A percentile compares a stretch with the other conserved stretches of the same genome.
phyloP scores from a whole-genome alignment of 441 rosid species.

The Kokia cookei region DNA sequence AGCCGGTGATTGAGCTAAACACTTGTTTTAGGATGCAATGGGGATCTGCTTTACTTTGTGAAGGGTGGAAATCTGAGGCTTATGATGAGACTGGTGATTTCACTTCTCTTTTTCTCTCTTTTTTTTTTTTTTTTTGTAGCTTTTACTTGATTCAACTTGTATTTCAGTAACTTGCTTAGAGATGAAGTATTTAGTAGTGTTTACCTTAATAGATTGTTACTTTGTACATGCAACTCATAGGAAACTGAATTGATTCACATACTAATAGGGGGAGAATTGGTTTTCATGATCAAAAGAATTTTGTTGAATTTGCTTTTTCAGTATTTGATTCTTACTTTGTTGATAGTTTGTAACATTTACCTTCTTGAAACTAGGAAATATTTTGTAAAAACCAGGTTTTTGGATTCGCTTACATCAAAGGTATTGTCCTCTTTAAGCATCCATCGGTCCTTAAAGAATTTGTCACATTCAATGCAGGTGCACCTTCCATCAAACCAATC shows the following conservation, averaged over 20 bases:
- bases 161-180: background rate
- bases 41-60: conserved; percentile 62
- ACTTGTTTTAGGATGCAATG: conserved; percentile 85
- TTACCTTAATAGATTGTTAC: background rate
- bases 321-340: background rate
- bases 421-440: too few relatives aligned
- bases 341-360: background rate
- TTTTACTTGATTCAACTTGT: background rate
- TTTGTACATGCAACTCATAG: background rate
- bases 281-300: too few relatives aligned
- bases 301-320: background rate
- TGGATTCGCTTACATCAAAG: too few relatives aligned
- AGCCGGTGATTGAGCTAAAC: conserved; percentile 76
- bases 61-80: conserved; percentile 56
- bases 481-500: background rate
- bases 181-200: background rate
- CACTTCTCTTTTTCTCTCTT: too few relatives aligned
- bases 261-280: background rate
- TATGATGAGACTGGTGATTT: conserved; percentile 60
- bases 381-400: too few relatives aligned
- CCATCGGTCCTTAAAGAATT: too few relatives aligned
- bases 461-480: too few relatives aligned
- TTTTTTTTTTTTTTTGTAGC: too few relatives aligned
- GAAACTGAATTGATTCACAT: background rate
- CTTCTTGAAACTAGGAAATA: background rate